These are phyloP conservation scores for Theobroma cacao DNA, from an alignment of 345 rosid genomes.

Conservation along the genomic window DNA sequence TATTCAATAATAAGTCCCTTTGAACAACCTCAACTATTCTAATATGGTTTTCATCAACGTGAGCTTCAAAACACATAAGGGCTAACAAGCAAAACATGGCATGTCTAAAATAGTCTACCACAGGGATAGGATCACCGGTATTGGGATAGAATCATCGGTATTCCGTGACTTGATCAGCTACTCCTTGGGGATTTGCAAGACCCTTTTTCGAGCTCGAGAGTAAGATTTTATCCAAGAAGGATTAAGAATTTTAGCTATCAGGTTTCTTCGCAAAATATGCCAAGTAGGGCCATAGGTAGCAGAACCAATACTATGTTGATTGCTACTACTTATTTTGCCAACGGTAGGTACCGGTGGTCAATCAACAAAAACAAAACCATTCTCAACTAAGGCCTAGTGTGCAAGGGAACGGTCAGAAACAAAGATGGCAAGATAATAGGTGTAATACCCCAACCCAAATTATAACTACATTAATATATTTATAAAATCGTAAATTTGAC, in stretches of 20 bases:
- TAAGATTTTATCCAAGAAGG: background rate
- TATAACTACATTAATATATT: no score
- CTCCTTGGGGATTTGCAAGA: constrained; percentile 22
- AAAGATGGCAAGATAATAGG: constrained; percentile 33
- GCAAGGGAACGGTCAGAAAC: constrained; percentile 35
- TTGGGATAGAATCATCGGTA: background rate
- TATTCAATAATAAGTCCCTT: background rate
- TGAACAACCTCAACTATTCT: constrained; percentile 19
- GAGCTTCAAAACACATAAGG: constrained; percentile 33
- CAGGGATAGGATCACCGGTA: background rate
- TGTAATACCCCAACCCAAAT: no score
- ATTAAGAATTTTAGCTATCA: constrained; percentile 37
- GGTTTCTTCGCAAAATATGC: constrained; percentile 38
- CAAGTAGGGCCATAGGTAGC: constrained; percentile 41
- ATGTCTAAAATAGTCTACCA: constrained; percentile 21
- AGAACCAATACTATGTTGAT: constrained; percentile 37
- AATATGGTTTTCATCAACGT: constrained; percentile 26
- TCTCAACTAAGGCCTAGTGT: constrained; percentile 40
- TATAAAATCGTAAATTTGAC: no score
- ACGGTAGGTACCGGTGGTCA: constrained; percentile 23
- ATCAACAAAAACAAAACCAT: constrained; percentile 35
- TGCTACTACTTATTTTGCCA: constrained; percentile 10
- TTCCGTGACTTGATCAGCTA: background rate
- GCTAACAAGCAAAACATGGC: constrained; percentile 30
- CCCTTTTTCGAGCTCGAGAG: constrained; percentile 32